These are phyloP conservation scores for Epichloe bromicola DNA, from an alignment of 2,329 filamentous ascomycete species.

Conservation along the genomic window DNA sequence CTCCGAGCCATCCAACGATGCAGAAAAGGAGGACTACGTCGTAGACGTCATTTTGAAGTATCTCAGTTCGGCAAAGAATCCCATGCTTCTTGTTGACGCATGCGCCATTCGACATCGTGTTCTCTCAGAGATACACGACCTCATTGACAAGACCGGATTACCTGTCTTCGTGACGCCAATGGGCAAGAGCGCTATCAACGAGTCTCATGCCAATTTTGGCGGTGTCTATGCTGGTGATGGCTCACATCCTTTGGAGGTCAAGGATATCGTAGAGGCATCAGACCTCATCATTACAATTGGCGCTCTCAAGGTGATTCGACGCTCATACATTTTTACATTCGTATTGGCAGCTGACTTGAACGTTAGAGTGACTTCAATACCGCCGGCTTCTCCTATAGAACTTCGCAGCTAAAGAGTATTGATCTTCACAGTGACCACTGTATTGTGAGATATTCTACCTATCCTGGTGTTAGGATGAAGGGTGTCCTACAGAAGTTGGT, in stretches of 20 bases:
- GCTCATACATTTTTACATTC: neutral
- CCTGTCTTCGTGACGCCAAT: slow-evolving; percentile 83
- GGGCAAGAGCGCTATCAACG: slow-evolving; percentile 76
- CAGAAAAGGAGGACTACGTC: slow-evolving; percentile 67
- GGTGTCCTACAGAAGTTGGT: slow-evolving; percentile 63
- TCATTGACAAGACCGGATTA: slow-evolving; percentile 60
- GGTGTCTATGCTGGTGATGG: slow-evolving; percentile 78
- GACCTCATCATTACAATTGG: slow-evolving; percentile 63
- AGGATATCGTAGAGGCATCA: slow-evolving; percentile 50
- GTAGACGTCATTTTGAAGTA: slow-evolving; percentile 65
- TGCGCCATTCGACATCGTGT: slow-evolving; percentile 69
- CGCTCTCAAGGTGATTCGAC: slow-evolving; percentile 33
- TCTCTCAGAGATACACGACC: slow-evolving; percentile 55
- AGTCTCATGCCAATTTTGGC: slow-evolving; percentile 61
- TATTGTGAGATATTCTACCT: slow-evolving; percentile 65
- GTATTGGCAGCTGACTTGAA: neutral
- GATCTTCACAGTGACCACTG: slow-evolving; percentile 67
- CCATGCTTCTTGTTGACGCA: slow-evolving; percentile 70
- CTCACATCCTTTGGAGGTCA: slow-evolving; percentile 50
- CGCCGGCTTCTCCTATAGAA: slow-evolving; percentile 67
- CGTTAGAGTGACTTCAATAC: slow-evolving; percentile 65
- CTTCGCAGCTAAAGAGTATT: slow-evolving; percentile 64
- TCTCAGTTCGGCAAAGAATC: slow-evolving; percentile 58
- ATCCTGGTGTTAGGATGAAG: slow-evolving; percentile 65
- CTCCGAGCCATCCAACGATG: slow-evolving; percentile 48